Evolutionary conservation across 176 grass and related monocot genomes (phyloP), one percentile per base, ranked within the genome.

Genomic region (Typha latifolia): DNA sequence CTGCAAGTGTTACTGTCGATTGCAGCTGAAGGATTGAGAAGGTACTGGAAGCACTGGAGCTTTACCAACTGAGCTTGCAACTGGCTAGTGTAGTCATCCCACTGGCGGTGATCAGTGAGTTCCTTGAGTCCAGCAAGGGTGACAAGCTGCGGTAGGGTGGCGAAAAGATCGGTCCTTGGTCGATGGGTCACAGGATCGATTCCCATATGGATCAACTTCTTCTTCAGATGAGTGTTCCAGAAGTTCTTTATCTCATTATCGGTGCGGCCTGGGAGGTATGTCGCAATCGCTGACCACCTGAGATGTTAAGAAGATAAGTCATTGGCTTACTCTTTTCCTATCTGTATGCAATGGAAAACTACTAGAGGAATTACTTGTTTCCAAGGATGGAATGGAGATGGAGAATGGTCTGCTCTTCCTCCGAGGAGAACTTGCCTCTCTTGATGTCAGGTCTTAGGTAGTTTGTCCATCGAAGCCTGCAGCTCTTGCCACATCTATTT

Each of bases 191-290:
- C 34, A 0, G 74, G 80, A 22, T 82, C 80, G 37, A 72, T 72
- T 29, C 80, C 80, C 61, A 67, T 72, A 19, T 50, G 68, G 62
- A 82, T 53, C 15, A 77, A 52, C 51, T 82, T 77, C 67, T 82
- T 82, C 73, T 66, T 82, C 49, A 82, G 15, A 49, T 77, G 67
- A 52, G 68, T 72, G 74, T 82, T 82, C 80, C 80, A 82, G 49
- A 77, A 82, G 73, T 82, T 82, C 61, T 82, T 82, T 71, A 82
- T 77, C 62, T 82, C 73, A 23, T 82, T 82, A 49, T 82, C 80
- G 1, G 80, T 82, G 8, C 80, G 72, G 20, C 80, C 80, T 12
- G 80, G 80, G 23, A 82, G 73, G 21, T 82, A 61, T 13, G 73
- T 72, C 59, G 80, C 73, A 24, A 82, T 82, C 20, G 67, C 32